Evolutionary conservation across 345 rosid species (phyloP).

Genomic region (Gossypium turneri): DNA sequence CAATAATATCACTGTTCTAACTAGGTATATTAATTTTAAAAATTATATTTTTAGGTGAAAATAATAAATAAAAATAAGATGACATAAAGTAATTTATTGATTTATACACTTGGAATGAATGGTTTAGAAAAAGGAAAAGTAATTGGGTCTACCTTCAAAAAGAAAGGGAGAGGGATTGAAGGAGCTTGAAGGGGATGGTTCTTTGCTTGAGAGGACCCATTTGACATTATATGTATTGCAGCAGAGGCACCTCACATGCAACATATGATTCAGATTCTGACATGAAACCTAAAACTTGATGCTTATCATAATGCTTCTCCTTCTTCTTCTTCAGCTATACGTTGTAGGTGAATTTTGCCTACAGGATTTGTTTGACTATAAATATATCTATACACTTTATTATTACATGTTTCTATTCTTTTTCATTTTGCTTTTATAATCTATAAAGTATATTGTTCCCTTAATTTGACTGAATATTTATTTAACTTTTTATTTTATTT

Average conservation of each 20-base stretch:
- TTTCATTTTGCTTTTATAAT: not conserved
- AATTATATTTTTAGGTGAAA: too few species aligned
- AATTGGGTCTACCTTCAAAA: not conserved
- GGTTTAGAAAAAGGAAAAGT: not conserved
- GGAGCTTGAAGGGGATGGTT: not conserved
- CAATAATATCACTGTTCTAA: too few species aligned
- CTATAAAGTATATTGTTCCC: not conserved
- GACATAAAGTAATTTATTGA: not conserved
- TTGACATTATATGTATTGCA: not conserved
- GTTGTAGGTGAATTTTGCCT: not conserved
- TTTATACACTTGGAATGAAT: too few species aligned
- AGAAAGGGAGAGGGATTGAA: not conserved
- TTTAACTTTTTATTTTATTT: not conserved
- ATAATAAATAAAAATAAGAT: too few species aligned
- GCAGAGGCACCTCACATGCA: not conserved
- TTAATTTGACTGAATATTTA: not conserved
- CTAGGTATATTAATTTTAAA: too few species aligned
- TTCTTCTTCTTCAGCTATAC: not conserved
- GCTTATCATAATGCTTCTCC: not conserved
- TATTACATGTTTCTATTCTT: not conserved
- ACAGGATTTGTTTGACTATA: not conserved
- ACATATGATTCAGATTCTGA: not conserved
- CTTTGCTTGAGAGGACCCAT: slow-evolving; percentile 4
- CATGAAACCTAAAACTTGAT: slow-evolving; percentile 13
- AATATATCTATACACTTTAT: not conserved